Percentiles rank a stretch among this genome's conserved stretches.
Conservation (phyloP, 768 basidiomycete species). For the Obba rivulosa region DNA sequence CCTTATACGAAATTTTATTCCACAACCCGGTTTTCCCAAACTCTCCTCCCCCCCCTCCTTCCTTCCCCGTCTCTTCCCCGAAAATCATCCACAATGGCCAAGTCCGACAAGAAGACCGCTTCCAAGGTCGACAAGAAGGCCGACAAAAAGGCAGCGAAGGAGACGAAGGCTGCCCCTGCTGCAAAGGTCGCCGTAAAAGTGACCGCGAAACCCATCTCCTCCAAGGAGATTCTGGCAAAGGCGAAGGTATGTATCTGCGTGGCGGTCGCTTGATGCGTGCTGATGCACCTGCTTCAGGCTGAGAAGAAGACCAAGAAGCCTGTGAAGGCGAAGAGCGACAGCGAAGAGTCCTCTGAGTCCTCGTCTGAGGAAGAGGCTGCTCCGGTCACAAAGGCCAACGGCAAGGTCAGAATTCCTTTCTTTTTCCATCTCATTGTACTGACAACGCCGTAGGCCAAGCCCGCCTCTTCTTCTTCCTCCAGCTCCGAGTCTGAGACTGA, state of each 20-base stretch:
- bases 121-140: slow-evolving; percentile 28
- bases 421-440: neutral
- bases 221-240: slow-evolving; percentile 40
- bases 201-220: slow-evolving; percentile 26
- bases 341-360: slow-evolving; percentile 25
- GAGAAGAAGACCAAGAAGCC: slow-evolving; percentile 13
- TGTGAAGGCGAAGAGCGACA: slow-evolving; percentile 19
- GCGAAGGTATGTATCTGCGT: slow-evolving; percentile 16
- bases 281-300: neutral
- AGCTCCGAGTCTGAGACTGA: slow-evolving; percentile 23
- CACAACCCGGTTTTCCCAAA: slow-evolving; percentile 12
- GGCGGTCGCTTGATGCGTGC: neutral
- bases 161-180: slow-evolving; percentile 24
- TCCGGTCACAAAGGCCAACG: slow-evolving; percentile 13
- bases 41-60: slow-evolving; percentile 4
- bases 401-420: slow-evolving; percentile 11
- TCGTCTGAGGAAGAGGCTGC: slow-evolving; percentile 19
- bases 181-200: slow-evolving; percentile 16
- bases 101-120: slow-evolving; percentile 37
- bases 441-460: slow-evolving; percentile 5
- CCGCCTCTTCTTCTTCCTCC: slow-evolving; percentile 14
- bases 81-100: slow-evolving; percentile 29
- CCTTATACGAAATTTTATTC: slow-evolving; percentile 15
- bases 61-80: slow-evolving; percentile 6
- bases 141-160: slow-evolving; percentile 30